Conservation (phyloP, 106 monocot genomes). For the Narthecium ossifragum region DNA sequence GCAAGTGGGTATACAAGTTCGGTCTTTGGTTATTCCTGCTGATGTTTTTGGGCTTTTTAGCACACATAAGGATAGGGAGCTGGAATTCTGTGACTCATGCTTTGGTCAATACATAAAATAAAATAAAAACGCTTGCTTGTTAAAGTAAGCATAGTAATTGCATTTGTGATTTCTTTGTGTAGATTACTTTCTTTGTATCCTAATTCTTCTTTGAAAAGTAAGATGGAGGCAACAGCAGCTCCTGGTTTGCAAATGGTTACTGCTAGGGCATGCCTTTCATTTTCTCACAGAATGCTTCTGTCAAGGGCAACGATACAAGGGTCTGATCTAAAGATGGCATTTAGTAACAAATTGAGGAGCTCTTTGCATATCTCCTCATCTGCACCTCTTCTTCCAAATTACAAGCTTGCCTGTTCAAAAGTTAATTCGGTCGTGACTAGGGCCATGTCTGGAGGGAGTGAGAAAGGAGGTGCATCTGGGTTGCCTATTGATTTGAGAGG, state of each 20-base stretch:
- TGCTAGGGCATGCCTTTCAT: slow-evolving; percentile 24
- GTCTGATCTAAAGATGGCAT: neutral
- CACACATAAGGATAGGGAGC: too few relatives aligned
- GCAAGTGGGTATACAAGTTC: too few relatives aligned
- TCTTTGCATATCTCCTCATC: slow-evolving; percentile 19
- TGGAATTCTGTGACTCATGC: too few relatives aligned
- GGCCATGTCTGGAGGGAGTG: slow-evolving; percentile 49
- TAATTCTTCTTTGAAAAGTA: too few relatives aligned
- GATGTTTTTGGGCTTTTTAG: too few relatives aligned
- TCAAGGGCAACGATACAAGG: slow-evolving; percentile 8
- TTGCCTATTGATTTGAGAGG: slow-evolving; percentile 79
- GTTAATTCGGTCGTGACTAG: slow-evolving; percentile 25
- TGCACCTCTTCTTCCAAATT: slow-evolving; percentile 14
- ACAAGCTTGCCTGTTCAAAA: slow-evolving; percentile 13
- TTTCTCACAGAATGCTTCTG: slow-evolving; percentile 19
- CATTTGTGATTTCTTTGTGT: too few relatives aligned
- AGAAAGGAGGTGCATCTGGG: slow-evolving; percentile 23
- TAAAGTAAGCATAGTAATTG: too few relatives aligned
- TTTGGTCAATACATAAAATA: too few relatives aligned
- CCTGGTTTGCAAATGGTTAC: slow-evolving; percentile 30
- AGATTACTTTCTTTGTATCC: too few relatives aligned
- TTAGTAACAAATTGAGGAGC: slow-evolving; percentile 13
- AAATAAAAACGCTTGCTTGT: too few relatives aligned
- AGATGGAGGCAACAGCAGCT: slow-evolving; percentile 35
- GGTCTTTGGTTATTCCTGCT: too few relatives aligned